phyloP scores from a whole-genome alignment of 2,329 filamentous ascomycete genomes.

The Pseudogymnoascus sp. region DNA sequence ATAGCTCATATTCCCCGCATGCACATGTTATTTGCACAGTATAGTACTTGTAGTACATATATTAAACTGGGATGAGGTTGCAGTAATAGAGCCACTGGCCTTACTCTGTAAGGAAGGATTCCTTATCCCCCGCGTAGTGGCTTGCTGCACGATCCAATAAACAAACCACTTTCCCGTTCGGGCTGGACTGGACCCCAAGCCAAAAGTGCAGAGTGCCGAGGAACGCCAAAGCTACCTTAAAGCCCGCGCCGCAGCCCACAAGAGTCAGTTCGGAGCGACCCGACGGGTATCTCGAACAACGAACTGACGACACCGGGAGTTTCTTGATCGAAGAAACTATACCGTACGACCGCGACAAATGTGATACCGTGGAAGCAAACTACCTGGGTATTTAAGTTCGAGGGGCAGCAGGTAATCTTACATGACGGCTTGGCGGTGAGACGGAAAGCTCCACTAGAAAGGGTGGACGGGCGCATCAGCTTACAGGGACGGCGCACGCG shows the following conservation, averaged over 20 bases:
- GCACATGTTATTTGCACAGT: not conserved
- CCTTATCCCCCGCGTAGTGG: not conserved
- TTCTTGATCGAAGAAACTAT: not conserved
- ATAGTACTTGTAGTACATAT: not conserved
- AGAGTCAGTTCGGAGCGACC: not conserved
- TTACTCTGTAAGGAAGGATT: not conserved
- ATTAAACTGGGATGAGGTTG: not conserved
- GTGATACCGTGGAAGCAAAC: not conserved
- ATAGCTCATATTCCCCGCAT: not conserved
- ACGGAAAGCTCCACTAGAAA: not conserved
- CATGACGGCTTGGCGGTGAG: slow-evolving; percentile 3
- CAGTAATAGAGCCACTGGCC: not conserved
- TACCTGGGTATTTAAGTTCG: not conserved
- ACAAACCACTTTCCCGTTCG: slow-evolving; percentile 1
- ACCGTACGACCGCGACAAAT: not conserved
- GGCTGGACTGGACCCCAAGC: not conserved
- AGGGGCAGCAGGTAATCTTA: not conserved
- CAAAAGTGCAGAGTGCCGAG: not conserved
- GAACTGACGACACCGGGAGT: not conserved
- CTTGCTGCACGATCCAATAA: not conserved
- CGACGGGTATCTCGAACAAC: not conserved
- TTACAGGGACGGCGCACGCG: not conserved
- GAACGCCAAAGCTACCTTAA: not conserved
- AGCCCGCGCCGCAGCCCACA: not conserved
- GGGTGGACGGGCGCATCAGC: not conserved